Percentiles rank a stretch among this genome's conserved stretches.
Evolutionary conservation across 768 basidiomycete species (phyloP).

Genomic region (Boletus bicolor): DNA sequence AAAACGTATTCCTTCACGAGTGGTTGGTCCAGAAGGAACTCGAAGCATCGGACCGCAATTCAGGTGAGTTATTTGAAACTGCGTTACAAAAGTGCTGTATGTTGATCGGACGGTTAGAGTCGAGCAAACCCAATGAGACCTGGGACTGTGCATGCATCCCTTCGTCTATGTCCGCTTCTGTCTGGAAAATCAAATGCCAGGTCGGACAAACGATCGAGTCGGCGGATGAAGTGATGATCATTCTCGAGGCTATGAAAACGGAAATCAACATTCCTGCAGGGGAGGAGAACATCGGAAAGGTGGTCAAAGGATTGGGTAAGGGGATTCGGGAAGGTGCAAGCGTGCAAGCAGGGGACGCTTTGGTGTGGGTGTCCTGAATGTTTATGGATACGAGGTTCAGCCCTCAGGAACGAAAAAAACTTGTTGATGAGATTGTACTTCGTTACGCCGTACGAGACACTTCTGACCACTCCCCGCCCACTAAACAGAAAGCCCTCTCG

Average conservation of each 20-base stretch:
- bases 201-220: constrained; percentile 42
- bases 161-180: constrained; percentile 41
- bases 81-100: neutral
- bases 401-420: neutral
- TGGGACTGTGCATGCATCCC: constrained; percentile 11
- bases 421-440: neutral
- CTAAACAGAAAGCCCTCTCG: neutral
- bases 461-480: constrained; percentile 9
- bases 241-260: constrained; percentile 68
- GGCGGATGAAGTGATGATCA: constrained; percentile 42
- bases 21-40: constrained; percentile 38
- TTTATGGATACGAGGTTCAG: too few relatives aligned
- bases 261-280: constrained; percentile 50
- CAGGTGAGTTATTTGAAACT: constrained; percentile 2
- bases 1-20: constrained; percentile 39
- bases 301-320: constrained; percentile 37
- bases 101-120: neutral
- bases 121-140: constrained; percentile 2
- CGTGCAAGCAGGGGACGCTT: constrained; percentile 46
- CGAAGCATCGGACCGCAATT: neutral
- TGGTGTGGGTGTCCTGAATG: constrained; percentile 34
- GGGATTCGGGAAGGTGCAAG: constrained; percentile 42
- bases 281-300: constrained; percentile 43
- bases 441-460: neutral
- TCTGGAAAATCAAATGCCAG: constrained; percentile 50